Percentiles rank a stretch among this genome's conserved stretches.
phyloP scores from a whole-genome alignment of 768 basidiomycete genomes.

The Kwoniella botswanensis region DNA sequence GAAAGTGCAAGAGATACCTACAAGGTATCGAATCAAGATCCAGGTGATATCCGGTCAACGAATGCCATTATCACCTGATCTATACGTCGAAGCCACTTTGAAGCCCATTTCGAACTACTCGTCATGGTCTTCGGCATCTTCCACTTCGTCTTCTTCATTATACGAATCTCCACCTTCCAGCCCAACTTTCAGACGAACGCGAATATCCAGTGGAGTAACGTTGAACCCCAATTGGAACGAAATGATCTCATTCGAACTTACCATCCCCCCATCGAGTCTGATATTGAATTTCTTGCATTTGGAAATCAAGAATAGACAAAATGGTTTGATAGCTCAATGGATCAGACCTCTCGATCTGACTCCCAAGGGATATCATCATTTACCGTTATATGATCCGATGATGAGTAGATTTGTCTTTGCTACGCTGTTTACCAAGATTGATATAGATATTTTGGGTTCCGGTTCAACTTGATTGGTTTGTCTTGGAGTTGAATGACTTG shows the following conservation, averaged over 20 bases:
- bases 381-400: constrained; percentile 86
- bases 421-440: constrained; percentile 81
- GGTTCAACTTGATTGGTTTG: neutral
- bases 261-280: constrained; percentile 65
- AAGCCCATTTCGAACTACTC: constrained; percentile 14
- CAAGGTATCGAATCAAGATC: constrained; percentile 58
- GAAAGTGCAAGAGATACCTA: constrained; percentile 68
- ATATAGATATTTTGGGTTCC: constrained; percentile 55
- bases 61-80: constrained; percentile 74
- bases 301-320: constrained; percentile 68
- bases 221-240: constrained; percentile 91
- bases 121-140: constrained; percentile 5
- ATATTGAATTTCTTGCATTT: constrained; percentile 86
- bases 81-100: constrained; percentile 76
- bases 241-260: constrained; percentile 66
- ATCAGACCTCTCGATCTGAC: constrained; percentile 65
- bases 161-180: constrained; percentile 22
- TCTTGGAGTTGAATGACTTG: neutral
- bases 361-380: constrained; percentile 73
- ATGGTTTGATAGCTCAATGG: constrained; percentile 68
- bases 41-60: constrained; percentile 87
- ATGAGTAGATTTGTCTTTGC: constrained; percentile 89
- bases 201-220: constrained; percentile 78
- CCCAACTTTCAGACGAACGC: constrained; percentile 61
- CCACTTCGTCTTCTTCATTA: constrained; percentile 15